These are phyloP conservation scores for Camelina laxa DNA, from an alignment of 345 rosid species.

Conservation along the genomic window DNA sequence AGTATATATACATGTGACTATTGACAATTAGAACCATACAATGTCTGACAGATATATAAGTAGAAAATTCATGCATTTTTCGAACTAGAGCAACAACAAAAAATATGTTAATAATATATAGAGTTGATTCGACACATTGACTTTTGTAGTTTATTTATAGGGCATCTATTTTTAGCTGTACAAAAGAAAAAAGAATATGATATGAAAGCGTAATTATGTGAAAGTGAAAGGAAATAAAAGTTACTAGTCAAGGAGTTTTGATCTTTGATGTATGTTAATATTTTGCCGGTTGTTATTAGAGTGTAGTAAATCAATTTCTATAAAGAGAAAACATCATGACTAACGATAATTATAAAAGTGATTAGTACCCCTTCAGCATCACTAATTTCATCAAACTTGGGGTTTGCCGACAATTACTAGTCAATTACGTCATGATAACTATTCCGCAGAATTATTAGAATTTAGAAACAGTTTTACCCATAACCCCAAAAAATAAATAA, in stretches of 20 bases:
- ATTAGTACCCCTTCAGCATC: constrained; percentile 35
- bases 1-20: constrained; percentile 1
- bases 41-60: constrained; percentile 18
- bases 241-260: constrained; percentile 24
- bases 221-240: constrained; percentile 25
- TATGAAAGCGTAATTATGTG: constrained; percentile 35
- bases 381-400: constrained; percentile 41
- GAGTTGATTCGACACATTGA: constrained; percentile 22
- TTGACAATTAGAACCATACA: constrained; percentile 18
- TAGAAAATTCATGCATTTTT: constrained; percentile 1
- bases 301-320: constrained; percentile 34
- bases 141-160: neutral
- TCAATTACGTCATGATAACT: constrained; percentile 32
- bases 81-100: neutral
- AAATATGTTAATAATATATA: neutral
- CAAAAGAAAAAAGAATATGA: neutral
- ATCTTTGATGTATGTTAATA: constrained; percentile 27
- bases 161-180: neutral
- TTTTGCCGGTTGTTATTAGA: constrained; percentile 38
- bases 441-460: neutral
- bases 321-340: constrained; percentile 33
- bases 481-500: neutral
- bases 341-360: constrained; percentile 30
- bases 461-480: neutral
- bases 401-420: constrained; percentile 44